Evolutionary conservation across 1,139 yeast species (phyloP), one percentile per base, ranked within the genome.

Genomic region (Candida albicans): DNA sequence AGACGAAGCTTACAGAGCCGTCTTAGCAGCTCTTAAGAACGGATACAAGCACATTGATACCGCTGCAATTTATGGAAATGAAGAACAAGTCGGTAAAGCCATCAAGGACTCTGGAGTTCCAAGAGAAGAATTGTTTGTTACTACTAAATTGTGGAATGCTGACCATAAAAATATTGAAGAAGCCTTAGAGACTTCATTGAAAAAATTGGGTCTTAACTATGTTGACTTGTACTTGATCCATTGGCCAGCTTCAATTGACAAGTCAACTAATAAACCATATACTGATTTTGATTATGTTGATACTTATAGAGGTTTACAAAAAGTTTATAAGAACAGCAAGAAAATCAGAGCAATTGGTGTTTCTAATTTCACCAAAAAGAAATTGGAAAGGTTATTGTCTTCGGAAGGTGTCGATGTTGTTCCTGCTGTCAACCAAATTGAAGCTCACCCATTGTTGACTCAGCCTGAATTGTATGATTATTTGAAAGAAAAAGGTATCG

Each of bases 31-130:
- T 1, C 65, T 88, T 51, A 71, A 79, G 54, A 68, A 74, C 26
- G 95, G 95, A 13, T 86, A 86, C 65, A 76, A 82, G 53, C 96
- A 87, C 66, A 84, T 87, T 50, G 95, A 87, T 61, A 79, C 89
- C 44, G 95, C 95, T 36, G 80, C 80, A 37, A 76, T 77, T 42
- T 86, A 85, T 63, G 68, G 69, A 25, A 86, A 85, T 57, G 93
- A 86, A 59, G 79, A 65, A 32, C 77, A 73, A 42, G 87, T 87
- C 42, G 96, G 96, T 37, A 55, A 59, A 42, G 84, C 78, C 26
- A 81, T 85, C 59, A 78, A 68, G 47, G 84, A 84, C 44, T 79
- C 87, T 32, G 82, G 83, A 37, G 71, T 86, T 42, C 82, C 85
- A 42, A 76, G 96, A 60, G 79, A 77, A 41, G 84, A 87, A 39